Percentiles rank a stretch among this genome's conserved stretches.
Evolutionary conservation across 768 basidiomycete genomes (phyloP).

Genomic region (Pluteus cervinus): DNA sequence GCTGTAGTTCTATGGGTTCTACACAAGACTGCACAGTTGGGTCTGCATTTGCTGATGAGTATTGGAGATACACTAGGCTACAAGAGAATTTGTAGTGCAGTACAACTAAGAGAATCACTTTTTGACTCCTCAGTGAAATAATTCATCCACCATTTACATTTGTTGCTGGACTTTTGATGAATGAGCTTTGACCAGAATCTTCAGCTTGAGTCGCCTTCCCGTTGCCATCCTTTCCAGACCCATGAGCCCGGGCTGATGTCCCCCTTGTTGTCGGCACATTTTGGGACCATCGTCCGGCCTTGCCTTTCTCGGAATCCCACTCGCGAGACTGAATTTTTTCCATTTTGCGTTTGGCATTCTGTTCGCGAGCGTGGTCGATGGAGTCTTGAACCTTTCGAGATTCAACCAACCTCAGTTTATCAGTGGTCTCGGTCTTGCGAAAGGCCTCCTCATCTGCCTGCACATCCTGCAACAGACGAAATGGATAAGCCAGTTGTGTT

Average conservation of each 20-base stretch:
- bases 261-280: neutral
- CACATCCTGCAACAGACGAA: slow-evolving; percentile 43
- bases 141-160: too few relatives aligned
- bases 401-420: slow-evolving; percentile 51
- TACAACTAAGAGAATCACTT: too few relatives aligned
- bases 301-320: slow-evolving; percentile 86
- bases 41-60: too few relatives aligned
- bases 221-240: slow-evolving; percentile 23
- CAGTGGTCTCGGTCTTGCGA: slow-evolving; percentile 59
- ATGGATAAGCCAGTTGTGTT: neutral
- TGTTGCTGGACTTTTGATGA: slow-evolving; percentile 3
- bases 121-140: too few relatives aligned
- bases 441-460: slow-evolving; percentile 79
- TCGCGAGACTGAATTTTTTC: slow-evolving; percentile 74
- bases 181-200: slow-evolving; percentile 6
- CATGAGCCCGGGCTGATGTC: slow-evolving; percentile 12
- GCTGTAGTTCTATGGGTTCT: too few relatives aligned
- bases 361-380: slow-evolving; percentile 65
- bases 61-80: too few relatives aligned
- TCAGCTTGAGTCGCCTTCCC: slow-evolving; percentile 30
- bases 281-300: slow-evolving; percentile 23
- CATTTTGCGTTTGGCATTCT: slow-evolving; percentile 76
- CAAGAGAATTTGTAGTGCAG: too few relatives aligned
- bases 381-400: slow-evolving; percentile 63
- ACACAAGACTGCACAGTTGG: too few relatives aligned